Percentiles rank a stretch among this genome's conserved stretches.
Conservation (phyloP, 164 flowering plant species). For the Stephania yunnanensis region DNA sequence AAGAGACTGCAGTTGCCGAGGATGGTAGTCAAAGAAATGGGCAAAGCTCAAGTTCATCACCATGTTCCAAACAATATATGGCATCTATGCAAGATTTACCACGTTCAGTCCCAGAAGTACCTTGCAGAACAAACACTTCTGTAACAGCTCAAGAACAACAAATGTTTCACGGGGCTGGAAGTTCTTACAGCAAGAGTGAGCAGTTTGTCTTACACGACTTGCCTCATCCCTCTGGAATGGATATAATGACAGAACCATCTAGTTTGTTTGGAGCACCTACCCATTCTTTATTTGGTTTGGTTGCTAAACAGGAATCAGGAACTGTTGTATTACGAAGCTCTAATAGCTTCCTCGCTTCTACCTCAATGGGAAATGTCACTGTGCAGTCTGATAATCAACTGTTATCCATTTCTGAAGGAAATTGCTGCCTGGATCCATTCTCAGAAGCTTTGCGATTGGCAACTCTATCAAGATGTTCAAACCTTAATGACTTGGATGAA, state of each 20-base stretch:
- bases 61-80: constrained; percentile 38
- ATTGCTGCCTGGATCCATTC: constrained; percentile 25
- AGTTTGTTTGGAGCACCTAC: constrained; percentile 20
- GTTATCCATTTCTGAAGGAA: constrained; percentile 31
- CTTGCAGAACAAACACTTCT: constrained; percentile 26
- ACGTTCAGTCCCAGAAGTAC: constrained; percentile 32
- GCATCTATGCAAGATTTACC: constrained; percentile 36
- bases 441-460: constrained; percentile 33
- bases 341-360: constrained; percentile 20
- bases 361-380: constrained; percentile 22
- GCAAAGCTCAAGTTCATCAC: constrained; percentile 32
- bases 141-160: constrained; percentile 25
- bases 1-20: constrained; percentile 29
- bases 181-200: constrained; percentile 21
- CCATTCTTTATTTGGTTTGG: constrained; percentile 18
- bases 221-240: constrained; percentile 29
- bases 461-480: constrained; percentile 21
- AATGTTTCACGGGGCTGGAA: constrained; percentile 22
- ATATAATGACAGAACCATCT: constrained; percentile 30
- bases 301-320: constrained; percentile 23
- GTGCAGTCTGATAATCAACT: constrained; percentile 27
- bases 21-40: constrained; percentile 30
- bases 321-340: constrained; percentile 28
- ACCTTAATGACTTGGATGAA: constrained; percentile 21
- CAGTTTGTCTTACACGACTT: constrained; percentile 27